Conservation (phyloP, 345 rosid genomes). For the Aethionema arabicum region DNA sequence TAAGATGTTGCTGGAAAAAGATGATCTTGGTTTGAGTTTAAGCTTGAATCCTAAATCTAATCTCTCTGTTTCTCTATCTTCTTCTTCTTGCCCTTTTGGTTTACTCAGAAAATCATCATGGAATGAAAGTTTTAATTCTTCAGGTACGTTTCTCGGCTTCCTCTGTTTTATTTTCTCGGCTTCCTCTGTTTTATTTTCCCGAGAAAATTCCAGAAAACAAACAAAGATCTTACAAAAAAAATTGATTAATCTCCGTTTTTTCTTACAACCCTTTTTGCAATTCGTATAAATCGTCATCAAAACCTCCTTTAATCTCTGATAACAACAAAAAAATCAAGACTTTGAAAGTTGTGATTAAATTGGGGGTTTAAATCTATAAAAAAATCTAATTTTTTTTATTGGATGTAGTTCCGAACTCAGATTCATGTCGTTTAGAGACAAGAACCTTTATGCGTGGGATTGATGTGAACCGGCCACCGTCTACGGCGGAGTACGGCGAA, state of each 20-base stretch:
- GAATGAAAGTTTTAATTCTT: slow-evolving; percentile 51
- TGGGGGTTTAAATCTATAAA: neutral
- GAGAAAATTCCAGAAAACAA: slow-evolving; percentile 16
- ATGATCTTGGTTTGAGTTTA: slow-evolving; percentile 80
- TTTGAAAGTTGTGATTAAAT: neutral
- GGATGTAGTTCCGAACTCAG: slow-evolving; percentile 76
- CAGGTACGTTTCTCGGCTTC: slow-evolving; percentile 45
- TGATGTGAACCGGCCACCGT: slow-evolving; percentile 85
- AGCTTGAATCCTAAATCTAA: slow-evolving; percentile 64
- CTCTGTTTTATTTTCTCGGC: too few species aligned
- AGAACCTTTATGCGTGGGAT: slow-evolving; percentile 65
- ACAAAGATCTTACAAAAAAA: neutral
- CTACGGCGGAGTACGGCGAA: slow-evolving; percentile 60
- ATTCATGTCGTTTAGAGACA: slow-evolving; percentile 49
- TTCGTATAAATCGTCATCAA: neutral
- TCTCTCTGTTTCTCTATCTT: slow-evolving; percentile 38
- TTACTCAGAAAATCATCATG: slow-evolving; percentile 52
- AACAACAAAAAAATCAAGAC: neutral
- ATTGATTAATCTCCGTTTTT: neutral
- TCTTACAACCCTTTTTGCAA: neutral
- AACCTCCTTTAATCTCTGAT: neutral
- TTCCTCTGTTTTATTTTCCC: slow-evolving; percentile 28
- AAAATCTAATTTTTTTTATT: slow-evolving; percentile 8
- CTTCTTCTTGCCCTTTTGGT: slow-evolving; percentile 34
- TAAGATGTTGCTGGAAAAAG: slow-evolving; percentile 59